phyloP scores from a whole-genome alignment of 495 filamentous ascomycete genomes.

The Penicillium bovifimosum region DNA sequence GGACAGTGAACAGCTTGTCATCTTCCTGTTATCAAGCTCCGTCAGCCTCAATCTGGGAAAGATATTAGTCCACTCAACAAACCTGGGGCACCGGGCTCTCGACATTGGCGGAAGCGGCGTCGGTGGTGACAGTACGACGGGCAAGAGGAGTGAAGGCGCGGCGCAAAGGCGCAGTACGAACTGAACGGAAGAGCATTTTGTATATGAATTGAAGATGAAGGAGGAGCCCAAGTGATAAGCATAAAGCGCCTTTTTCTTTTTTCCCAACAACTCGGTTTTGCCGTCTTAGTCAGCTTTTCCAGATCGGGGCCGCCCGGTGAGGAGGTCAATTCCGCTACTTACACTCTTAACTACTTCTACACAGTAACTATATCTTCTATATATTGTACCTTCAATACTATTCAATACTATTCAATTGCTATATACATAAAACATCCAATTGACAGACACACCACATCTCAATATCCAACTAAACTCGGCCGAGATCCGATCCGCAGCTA shows the following conservation, averaged over 20 bases:
- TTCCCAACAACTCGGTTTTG: slow-evolving; percentile 9
- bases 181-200: slow-evolving; percentile 45
- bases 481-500: too few species aligned
- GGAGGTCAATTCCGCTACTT: not conserved
- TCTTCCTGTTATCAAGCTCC: slow-evolving; percentile 60
- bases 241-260: slow-evolving; percentile 8
- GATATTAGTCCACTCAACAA: slow-evolving; percentile 53
- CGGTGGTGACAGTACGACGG: slow-evolving; percentile 80
- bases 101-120: slow-evolving; percentile 85
- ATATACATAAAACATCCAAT: too few species aligned
- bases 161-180: slow-evolving; percentile 47
- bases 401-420: too few species aligned
- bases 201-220: slow-evolving; percentile 16
- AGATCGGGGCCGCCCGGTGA: slow-evolving; percentile 9
- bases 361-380: too few species aligned
- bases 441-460: too few species aligned
- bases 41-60: slow-evolving; percentile 19
- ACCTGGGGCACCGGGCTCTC: slow-evolving; percentile 62
- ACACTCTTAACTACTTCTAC: too few species aligned
- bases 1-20: slow-evolving; percentile 87
- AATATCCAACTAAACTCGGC: too few species aligned
- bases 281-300: slow-evolving; percentile 7
- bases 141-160: slow-evolving; percentile 50
- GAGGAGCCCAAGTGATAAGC: slow-evolving; percentile 2
- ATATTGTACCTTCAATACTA: too few species aligned